phyloP scores from a whole-genome alignment of 2,329 filamentous ascomycete genomes.

The Aspergillus tamarii region DNA sequence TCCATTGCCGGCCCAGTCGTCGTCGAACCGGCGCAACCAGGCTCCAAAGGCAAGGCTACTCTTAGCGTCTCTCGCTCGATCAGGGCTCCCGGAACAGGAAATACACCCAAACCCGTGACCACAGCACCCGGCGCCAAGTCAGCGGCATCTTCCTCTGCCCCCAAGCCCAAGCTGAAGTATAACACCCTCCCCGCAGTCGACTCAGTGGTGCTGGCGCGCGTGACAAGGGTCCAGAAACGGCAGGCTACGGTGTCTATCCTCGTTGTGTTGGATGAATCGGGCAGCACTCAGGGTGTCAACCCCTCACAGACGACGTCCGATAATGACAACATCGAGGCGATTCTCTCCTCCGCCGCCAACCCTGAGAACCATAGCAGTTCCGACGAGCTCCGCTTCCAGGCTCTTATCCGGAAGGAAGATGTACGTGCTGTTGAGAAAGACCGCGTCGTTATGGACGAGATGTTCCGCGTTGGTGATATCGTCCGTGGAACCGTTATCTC shows the following conservation, averaged over 20 bases:
- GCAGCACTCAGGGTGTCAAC: slow-evolving; percentile 23
- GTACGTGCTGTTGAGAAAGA: slow-evolving; percentile 96
- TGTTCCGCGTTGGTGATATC: slow-evolving; percentile 90
- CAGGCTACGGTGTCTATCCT: slow-evolving; percentile 87
- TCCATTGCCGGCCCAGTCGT: slow-evolving; percentile 77
- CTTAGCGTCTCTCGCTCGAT: slow-evolving; percentile 38
- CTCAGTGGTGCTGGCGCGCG: slow-evolving; percentile 78
- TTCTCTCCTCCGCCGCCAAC: slow-evolving; percentile 43
- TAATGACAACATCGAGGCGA: slow-evolving; percentile 42
- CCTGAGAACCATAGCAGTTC: slow-evolving; percentile 50
- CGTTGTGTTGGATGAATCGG: slow-evolving; percentile 66
- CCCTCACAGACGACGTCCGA: slow-evolving; percentile 32
- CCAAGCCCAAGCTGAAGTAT: slow-evolving; percentile 52
- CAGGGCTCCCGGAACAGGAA: background rate
- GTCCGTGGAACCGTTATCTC: slow-evolving; percentile 87
- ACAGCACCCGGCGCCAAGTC: slow-evolving; percentile 4
- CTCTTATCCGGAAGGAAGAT: slow-evolving; percentile 84
- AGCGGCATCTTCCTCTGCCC: slow-evolving; percentile 8
- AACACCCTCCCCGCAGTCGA: slow-evolving; percentile 82
- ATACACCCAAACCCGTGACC: background rate
- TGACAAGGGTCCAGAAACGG: slow-evolving; percentile 81
- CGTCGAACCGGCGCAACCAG: slow-evolving; percentile 50
- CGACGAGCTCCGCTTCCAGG: slow-evolving; percentile 74
- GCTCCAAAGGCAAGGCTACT: slow-evolving; percentile 41
- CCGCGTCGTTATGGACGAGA: slow-evolving; percentile 85